Evolutionary conservation across 2,329 filamentous ascomycete genomes (phyloP).

Genomic region (Alternaria angustiovoidea): DNA sequence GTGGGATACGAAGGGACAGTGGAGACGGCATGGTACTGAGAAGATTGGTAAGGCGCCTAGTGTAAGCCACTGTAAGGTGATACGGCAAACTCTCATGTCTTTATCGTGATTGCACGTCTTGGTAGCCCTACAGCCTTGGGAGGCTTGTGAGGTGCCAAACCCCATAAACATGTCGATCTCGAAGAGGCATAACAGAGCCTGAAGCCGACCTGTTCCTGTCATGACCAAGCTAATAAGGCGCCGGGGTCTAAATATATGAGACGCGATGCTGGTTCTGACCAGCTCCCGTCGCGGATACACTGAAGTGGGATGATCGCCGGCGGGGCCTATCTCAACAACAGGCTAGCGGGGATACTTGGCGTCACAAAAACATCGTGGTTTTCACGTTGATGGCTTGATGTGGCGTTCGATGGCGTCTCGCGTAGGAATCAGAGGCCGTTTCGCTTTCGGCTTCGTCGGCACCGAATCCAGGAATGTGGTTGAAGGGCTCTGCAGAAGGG

Average conservation of each 20-base stretch:
- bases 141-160: neutral
- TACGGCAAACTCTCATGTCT: neutral
- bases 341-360: constrained; percentile 8
- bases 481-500: neutral
- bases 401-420: constrained; percentile 10
- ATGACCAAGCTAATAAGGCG: constrained; percentile 22
- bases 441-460: neutral
- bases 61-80: neutral
- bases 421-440: constrained; percentile 3
- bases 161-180: neutral
- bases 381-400: constrained; percentile 1
- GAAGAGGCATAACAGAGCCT: neutral
- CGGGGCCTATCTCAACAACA: constrained; percentile 13
- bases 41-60: neutral
- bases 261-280: constrained; percentile 16
- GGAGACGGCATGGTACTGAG: constrained; percentile 17
- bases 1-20: constrained; percentile 24
- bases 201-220: neutral
- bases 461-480: neutral
- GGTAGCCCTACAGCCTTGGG: neutral
- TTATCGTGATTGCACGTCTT: neutral
- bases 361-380: neutral
- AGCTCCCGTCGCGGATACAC: constrained; percentile 18
- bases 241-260: constrained; percentile 27
- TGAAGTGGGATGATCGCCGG: constrained; percentile 22